Conservation (phyloP, 2,329 filamentous ascomycete species). For the Fusarium transvaalense region DNA sequence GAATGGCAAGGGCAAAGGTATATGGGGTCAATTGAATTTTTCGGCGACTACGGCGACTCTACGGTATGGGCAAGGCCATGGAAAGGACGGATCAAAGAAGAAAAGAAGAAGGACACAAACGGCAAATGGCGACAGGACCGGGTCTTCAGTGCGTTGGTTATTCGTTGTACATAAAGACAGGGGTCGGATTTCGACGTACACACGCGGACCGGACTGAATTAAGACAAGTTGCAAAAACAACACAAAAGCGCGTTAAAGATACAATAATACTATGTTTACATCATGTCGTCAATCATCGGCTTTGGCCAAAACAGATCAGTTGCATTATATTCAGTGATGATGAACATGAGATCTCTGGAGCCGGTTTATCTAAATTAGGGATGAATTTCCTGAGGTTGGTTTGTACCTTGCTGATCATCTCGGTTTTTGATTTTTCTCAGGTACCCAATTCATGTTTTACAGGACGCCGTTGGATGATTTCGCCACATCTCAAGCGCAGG, state of each 20-base stretch:
- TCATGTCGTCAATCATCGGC: slow-evolving; percentile 5
- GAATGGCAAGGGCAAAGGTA: slow-evolving; percentile 34
- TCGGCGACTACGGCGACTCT: slow-evolving; percentile 39
- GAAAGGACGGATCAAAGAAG: slow-evolving; percentile 25
- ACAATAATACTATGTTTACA: slow-evolving; percentile 36
- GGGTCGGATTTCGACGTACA: slow-evolving; percentile 25
- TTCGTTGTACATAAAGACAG: slow-evolving; percentile 42
- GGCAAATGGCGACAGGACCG: slow-evolving; percentile 44
- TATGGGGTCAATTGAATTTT: slow-evolving; percentile 35
- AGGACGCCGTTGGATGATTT: slow-evolving; percentile 14
- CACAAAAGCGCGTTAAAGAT: slow-evolving; percentile 35
- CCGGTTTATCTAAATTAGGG: not conserved
- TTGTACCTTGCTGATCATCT: slow-evolving; percentile 23
- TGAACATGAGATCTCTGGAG: not conserved
- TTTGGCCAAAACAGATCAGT: not conserved
- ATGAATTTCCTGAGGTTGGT: slow-evolving; percentile 1
- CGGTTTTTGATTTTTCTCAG: slow-evolving; percentile 1
- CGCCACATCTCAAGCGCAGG: slow-evolving; percentile 26
- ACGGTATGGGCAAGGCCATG: slow-evolving; percentile 29
- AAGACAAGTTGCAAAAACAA: slow-evolving; percentile 18
- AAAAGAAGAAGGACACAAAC: slow-evolving; percentile 27
- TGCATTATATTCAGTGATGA: not conserved
- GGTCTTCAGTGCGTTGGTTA: slow-evolving; percentile 35
- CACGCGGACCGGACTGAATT: slow-evolving; percentile 20
- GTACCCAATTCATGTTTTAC: slow-evolving; percentile 1